A percentile compares a stretch with the other conserved stretches of the same genome.
These are phyloP conservation scores for Drechmeria coniospora DNA, from an alignment of 2,329 filamentous ascomycete genomes.

Conservation along the genomic window DNA sequence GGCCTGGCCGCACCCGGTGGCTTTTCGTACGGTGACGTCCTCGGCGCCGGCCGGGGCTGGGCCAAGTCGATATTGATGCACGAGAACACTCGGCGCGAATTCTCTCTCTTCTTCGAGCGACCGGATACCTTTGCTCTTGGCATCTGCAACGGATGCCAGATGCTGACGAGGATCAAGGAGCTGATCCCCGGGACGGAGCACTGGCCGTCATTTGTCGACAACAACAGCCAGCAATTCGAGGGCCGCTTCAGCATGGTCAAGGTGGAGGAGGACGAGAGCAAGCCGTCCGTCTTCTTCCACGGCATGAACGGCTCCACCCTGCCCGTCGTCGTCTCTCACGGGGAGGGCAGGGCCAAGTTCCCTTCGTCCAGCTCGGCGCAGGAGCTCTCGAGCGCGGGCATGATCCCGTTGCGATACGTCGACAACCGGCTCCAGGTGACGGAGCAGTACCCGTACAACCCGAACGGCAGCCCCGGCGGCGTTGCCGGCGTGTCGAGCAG, in stretches of 20 bases:
- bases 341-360: constrained; percentile 73
- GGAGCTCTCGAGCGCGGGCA: constrained; percentile 45
- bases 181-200: constrained; percentile 70
- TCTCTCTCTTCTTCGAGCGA: constrained; percentile 72
- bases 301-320: constrained; percentile 72
- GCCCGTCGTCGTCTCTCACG: constrained; percentile 80
- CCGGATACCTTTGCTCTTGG: constrained; percentile 84
- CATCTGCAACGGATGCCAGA: constrained; percentile 96
- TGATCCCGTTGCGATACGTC: constrained; percentile 69
- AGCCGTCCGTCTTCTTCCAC: constrained; percentile 70
- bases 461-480: constrained; percentile 67
- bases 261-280: constrained; percentile 44
- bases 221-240: constrained; percentile 80
- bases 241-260: constrained; percentile 71
- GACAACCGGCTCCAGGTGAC: constrained; percentile 65
- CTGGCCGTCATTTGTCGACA: constrained; percentile 81
- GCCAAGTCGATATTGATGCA: constrained; percentile 85
- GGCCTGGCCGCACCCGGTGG: constrained; percentile 91
- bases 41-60: constrained; percentile 95
- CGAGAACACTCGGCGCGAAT: constrained; percentile 57
- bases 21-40: constrained; percentile 76
- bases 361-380: constrained; percentile 33
- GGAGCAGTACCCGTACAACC: constrained; percentile 75
- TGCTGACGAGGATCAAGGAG: constrained; percentile 63
- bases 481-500: constrained; percentile 65